These are phyloP conservation scores for Trichomonascus vanleenenianus DNA, from an alignment of 805 yeast species.

Conservation along the genomic window DNA sequence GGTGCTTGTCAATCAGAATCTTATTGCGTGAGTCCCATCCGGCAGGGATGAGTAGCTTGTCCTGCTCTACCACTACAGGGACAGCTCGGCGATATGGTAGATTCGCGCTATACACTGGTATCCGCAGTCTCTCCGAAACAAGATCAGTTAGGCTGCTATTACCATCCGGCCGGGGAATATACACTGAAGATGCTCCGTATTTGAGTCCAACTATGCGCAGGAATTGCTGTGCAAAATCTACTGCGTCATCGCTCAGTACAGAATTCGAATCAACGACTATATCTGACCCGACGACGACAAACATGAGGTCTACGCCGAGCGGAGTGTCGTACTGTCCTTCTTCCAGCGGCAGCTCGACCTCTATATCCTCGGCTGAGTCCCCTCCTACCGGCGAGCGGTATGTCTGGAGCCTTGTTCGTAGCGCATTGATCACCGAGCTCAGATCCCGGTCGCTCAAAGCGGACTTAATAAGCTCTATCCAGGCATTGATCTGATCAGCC, in stretches of 20 bases:
- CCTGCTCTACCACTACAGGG: constrained; percentile 19
- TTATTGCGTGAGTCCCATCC: constrained; percentile 31
- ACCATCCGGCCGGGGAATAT: constrained; percentile 8
- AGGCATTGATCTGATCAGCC: constrained; percentile 13
- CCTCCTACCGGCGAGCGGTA: constrained; percentile 4
- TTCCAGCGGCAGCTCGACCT: constrained; percentile 23
- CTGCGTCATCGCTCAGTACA: constrained; percentile 15
- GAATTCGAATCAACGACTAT: constrained; percentile 1
- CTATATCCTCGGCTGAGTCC: neutral
- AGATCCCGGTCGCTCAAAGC: constrained; percentile 11
- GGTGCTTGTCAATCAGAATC: constrained; percentile 17
- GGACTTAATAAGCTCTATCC: constrained; percentile 13
- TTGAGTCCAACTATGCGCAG: constrained; percentile 20
- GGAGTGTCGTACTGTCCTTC: constrained; percentile 24
- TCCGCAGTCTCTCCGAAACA: constrained; percentile 17
- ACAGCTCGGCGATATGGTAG: constrained; percentile 10
- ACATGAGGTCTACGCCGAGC: constrained; percentile 21
- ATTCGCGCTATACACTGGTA: constrained; percentile 14
- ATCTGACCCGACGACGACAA: constrained; percentile 19
- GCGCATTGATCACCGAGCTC: neutral
- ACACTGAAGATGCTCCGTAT: constrained; percentile 14
- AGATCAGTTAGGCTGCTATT: constrained; percentile 10
- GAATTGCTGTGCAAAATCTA: constrained; percentile 26
- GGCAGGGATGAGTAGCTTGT: constrained; percentile 23
- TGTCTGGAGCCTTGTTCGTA: constrained; percentile 12